Evolutionary conservation across 192 early-diverging fungal genomes (phyloP), one percentile per base, ranked within the genome.

Genomic region (Martensiomyces pterosporus): DNA sequence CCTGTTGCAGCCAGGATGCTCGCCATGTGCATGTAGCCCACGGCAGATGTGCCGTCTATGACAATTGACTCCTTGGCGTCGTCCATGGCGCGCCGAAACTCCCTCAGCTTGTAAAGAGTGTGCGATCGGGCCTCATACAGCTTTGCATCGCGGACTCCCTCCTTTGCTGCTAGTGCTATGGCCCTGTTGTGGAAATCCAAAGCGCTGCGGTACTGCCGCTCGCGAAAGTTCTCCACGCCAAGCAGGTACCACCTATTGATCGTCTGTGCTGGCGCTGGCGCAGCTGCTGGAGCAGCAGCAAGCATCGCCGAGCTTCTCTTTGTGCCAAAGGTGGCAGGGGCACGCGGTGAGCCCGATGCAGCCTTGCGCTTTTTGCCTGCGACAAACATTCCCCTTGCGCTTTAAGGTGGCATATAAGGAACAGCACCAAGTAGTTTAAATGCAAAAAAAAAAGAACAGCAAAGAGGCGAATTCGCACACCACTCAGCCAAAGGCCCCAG

Each of bases 111-210:
- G 44, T 57, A 51, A n/a, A 72, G 49, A 9, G 43, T 37, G 10
- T 56, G 52, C 18, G 61, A 27, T 13, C 68, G 52, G 4, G 60
- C 53, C 45, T 52, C 57, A 24, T 52, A 72, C 24, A 72, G 14
- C 24, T 42, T 27, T 4, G 57, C 49, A 9, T 57, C 35, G 22
- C 29, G 25, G 17, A 57, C 3, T 13, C 43, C 41, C n/a, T 55
- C 60, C 17, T 64, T 60, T 13, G 16, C 32, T 5, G 68, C 56
- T 17, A 56, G 37, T 1, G 68, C 60, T 1, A 64, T 39, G 8
- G 57, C 56, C n/a, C 68, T 47, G 49, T 72, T 64, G 53, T 39
- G 47, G 51, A 55, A 57, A 49, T 64, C 57, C 16, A 64, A 36
- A 1, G 68, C 60, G 3, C 24, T 37, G 34, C 60, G 56, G 39